Percentiles rank a stretch among this genome's conserved stretches.
These are phyloP conservation scores for Apiospora phragmitis DNA, from an alignment of 2,329 filamentous ascomycete genomes.

Conservation along the genomic window DNA sequence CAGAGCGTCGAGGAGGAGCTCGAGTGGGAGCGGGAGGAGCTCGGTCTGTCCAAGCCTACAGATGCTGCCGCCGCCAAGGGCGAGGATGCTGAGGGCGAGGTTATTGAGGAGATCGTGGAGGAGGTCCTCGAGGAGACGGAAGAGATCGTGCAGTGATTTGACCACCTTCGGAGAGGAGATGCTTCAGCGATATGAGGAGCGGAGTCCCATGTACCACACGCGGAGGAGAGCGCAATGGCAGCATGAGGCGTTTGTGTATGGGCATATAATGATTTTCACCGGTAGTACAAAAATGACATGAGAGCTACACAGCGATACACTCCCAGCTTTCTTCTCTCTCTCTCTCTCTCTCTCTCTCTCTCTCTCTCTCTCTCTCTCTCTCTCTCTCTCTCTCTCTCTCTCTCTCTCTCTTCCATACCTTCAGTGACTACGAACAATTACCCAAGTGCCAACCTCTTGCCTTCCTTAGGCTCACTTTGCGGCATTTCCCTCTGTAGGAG, in stretches of 20 bases:
- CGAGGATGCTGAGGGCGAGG: constrained; percentile 67
- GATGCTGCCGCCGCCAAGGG: constrained; percentile 60
- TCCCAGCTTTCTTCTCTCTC: background rate
- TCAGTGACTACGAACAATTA: background rate
- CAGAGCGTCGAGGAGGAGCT: constrained; percentile 71
- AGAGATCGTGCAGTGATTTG: constrained; percentile 56
- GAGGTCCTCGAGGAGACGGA: constrained; percentile 85
- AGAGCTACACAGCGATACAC: constrained; percentile 4
- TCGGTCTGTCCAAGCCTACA: constrained; percentile 66
- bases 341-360: too few relatives aligned
- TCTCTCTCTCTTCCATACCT: background rate
- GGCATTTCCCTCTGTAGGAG: background rate
- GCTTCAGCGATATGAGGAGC: background rate
- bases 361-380: too few relatives aligned
- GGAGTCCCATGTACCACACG: background rate
- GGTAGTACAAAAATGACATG: constrained; percentile 14
- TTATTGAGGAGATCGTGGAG: constrained; percentile 87
- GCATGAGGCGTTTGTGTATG: constrained; percentile 15
- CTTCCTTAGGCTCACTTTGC: background rate
- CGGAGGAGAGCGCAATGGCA: constrained; percentile 1
- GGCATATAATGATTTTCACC: constrained; percentile 15
- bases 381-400: too few relatives aligned
- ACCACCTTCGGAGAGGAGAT: background rate
- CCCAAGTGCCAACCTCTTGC: background rate
- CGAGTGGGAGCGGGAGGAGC: constrained; percentile 66